Evolutionary conservation across 1,139 yeast species (phyloP).

Genomic region (Taphrina pruni): DNA sequence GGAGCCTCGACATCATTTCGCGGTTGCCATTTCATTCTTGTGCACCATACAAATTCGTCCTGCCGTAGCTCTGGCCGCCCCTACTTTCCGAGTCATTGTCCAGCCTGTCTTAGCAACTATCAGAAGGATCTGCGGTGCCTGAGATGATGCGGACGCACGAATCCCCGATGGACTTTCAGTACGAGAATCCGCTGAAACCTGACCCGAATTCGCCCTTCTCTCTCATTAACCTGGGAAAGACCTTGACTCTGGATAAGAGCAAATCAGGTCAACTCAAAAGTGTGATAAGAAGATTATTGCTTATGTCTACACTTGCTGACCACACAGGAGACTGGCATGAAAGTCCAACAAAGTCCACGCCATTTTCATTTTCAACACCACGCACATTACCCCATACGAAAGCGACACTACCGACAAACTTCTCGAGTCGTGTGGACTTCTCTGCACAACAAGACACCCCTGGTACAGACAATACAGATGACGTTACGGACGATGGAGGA

Average conservation of each 20-base stretch:
- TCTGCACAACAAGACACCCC: slow-evolving; percentile 28
- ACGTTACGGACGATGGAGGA: slow-evolving; percentile 33
- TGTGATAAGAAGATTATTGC: background rate
- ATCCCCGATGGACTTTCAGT: slow-evolving; percentile 44
- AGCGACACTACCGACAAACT: slow-evolving; percentile 19
- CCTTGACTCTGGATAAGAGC: slow-evolving; percentile 24
- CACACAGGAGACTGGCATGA: slow-evolving; percentile 25
- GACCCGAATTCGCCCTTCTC: slow-evolving; percentile 41
- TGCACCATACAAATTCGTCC: background rate
- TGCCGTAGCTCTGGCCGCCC: background rate
- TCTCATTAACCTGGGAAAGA: slow-evolving; percentile 31
- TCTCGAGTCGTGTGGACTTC: slow-evolving; percentile 1
- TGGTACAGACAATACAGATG: slow-evolving; percentile 39
- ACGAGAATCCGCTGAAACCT: slow-evolving; percentile 40
- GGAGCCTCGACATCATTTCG: background rate
- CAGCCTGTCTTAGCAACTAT: no score
- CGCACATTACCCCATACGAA: slow-evolving; percentile 22
- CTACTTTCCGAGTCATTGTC: background rate
- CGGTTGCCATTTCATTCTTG: background rate
- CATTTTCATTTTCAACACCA: slow-evolving; percentile 31
- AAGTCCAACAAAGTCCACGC: slow-evolving; percentile 20
- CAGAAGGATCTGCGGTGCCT: background rate
- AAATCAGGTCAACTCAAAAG: slow-evolving; percentile 21
- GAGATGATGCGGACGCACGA: slow-evolving; percentile 39
- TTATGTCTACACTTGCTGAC: background rate